phyloP scores from a whole-genome alignment of 441 rosid species.

The Metrosideros polymorpha region DNA sequence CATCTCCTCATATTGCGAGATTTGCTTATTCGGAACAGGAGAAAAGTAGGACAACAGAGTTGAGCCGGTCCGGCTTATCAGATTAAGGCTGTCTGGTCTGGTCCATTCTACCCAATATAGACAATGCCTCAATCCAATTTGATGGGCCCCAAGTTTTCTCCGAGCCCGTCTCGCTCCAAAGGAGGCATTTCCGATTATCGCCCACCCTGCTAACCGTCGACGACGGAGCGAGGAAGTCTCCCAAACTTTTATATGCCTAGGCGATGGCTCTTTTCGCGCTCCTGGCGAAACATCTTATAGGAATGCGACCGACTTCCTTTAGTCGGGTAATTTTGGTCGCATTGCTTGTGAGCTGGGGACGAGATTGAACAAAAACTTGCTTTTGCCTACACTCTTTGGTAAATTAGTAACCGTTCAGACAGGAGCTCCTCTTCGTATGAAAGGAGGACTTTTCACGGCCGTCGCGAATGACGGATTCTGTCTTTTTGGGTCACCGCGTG shows the following conservation, averaged over 20 bases:
- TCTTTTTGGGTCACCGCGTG: background rate
- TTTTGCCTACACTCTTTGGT: background rate
- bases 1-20: background rate
- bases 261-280: accelerated
- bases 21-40: background rate
- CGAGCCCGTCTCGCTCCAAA: background rate
- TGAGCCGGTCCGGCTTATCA: no score
- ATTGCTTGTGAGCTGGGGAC: background rate
- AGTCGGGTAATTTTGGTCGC: background rate
- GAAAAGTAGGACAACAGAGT: background rate
- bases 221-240: background rate
- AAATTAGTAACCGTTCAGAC: no score
- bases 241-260: background rate
- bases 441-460: background rate
- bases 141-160: background rate
- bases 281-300: background rate
- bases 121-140: background rate
- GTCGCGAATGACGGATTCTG: background rate
- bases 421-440: background rate
- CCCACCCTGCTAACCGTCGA: background rate
- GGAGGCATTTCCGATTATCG: background rate
- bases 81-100: background rate
- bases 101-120: background rate
- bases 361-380: background rate
- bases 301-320: background rate